phyloP scores from a whole-genome alignment of 2,329 filamentous ascomycete genomes.

The Alternaria sp. region DNA sequence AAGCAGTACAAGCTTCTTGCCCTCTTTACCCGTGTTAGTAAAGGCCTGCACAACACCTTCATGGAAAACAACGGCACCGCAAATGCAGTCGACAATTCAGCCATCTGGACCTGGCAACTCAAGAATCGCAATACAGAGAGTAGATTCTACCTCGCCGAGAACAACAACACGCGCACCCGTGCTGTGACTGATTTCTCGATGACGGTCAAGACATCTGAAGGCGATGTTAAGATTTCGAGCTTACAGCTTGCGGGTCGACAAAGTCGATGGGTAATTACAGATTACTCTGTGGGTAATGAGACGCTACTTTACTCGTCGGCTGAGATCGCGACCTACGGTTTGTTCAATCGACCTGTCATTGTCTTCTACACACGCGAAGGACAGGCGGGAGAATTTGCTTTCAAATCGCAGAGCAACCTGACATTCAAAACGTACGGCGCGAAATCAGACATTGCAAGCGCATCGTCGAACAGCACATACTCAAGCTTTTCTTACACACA shows the following conservation, averaged over 20 bases:
- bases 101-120: slow-evolving; percentile 62
- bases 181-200: slow-evolving; percentile 58
- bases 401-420: slow-evolving; percentile 53
- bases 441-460: slow-evolving; percentile 47
- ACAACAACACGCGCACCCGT: slow-evolving; percentile 56
- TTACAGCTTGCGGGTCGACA: slow-evolving; percentile 62
- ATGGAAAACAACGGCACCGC: slow-evolving; percentile 65
- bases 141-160: slow-evolving; percentile 61
- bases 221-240: slow-evolving; percentile 54
- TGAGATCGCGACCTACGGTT: slow-evolving; percentile 60
- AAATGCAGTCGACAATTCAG: slow-evolving; percentile 51
- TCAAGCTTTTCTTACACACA: slow-evolving; percentile 58
- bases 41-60: slow-evolving; percentile 60
- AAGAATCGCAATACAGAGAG: slow-evolving; percentile 60
- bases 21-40: slow-evolving; percentile 62
- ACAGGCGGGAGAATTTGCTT: slow-evolving; percentile 60
- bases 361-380: slow-evolving; percentile 60
- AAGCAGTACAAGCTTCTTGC: slow-evolving; percentile 64
- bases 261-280: slow-evolving; percentile 64
- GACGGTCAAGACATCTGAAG: slow-evolving; percentile 58
- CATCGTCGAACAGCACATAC: slow-evolving; percentile 21
- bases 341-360: slow-evolving; percentile 58
- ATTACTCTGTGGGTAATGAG: slow-evolving; percentile 59
- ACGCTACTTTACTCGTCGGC: slow-evolving; percentile 62
- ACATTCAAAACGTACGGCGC: slow-evolving; percentile 54